phyloP scores from a whole-genome alignment of 345 rosid genomes.

The Gossypium australe region DNA sequence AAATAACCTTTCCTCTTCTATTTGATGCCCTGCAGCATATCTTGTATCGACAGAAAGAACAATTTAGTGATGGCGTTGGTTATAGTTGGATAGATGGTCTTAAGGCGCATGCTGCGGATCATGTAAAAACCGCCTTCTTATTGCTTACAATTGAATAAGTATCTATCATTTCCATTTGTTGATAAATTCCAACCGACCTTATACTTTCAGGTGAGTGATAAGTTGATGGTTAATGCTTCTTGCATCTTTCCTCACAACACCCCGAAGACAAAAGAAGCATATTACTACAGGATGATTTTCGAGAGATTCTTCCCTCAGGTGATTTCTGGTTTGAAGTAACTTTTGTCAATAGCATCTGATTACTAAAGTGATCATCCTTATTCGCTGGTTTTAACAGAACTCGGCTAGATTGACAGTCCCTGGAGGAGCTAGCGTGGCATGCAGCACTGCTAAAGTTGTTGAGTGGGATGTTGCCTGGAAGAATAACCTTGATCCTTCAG shows the following conservation, averaged over 20 bases:
- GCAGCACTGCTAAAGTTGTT: not conserved
- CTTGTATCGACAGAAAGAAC: not conserved
- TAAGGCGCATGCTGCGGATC: not conserved
- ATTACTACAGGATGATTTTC: conserved; percentile 77
- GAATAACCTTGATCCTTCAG: conserved; percentile 41
- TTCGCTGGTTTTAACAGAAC: conserved; percentile 37
- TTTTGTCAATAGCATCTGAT: too few species aligned
- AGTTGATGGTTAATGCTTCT: conserved; percentile 70
- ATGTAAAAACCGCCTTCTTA: too few species aligned
- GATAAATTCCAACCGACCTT: too few species aligned
- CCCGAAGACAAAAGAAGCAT: conserved; percentile 79
- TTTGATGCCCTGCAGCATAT: not conserved
- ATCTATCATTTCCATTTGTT: too few species aligned
- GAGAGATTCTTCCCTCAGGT: conserved; percentile 93
- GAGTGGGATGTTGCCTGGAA: not conserved
- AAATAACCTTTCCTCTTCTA: not conserved
- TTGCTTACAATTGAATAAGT: too few species aligned
- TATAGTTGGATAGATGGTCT: not conserved
- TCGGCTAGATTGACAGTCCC: conserved; percentile 80
- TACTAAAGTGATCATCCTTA: not conserved
- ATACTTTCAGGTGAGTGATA: conserved; percentile 25
- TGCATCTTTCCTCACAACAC: conserved; percentile 73
- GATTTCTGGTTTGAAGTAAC: not conserved
- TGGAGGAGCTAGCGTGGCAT: conserved; percentile 31
- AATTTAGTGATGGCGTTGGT: not conserved